Percentiles rank a stretch among this genome's conserved stretches.
Evolutionary conservation across 257 asterid genomes (phyloP).

Genomic region (Linaria vulgaris): DNA sequence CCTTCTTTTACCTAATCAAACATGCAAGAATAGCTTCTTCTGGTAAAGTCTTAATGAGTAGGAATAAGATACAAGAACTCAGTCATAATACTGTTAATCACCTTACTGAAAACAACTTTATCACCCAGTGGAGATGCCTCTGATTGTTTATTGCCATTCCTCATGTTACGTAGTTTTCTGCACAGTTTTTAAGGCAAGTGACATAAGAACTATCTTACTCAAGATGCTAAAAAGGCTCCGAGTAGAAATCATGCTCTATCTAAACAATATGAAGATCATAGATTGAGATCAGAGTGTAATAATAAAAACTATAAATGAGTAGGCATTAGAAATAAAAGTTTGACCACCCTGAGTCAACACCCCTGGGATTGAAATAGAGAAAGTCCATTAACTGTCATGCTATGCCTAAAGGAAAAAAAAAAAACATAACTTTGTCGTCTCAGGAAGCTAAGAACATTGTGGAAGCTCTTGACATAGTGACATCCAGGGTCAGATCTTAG

Average conservation of each 20-base stretch:
- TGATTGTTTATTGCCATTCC: slow-evolving; percentile 58
- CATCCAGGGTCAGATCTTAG: slow-evolving; percentile 5
- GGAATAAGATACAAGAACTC: slow-evolving; percentile 16
- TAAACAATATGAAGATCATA: slow-evolving; percentile 3
- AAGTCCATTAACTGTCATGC: background rate
- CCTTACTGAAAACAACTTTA: slow-evolving; percentile 89
- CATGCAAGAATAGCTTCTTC: slow-evolving; percentile 20
- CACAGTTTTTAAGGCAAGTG: slow-evolving; percentile 10
- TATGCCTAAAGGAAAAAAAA: too few species aligned
- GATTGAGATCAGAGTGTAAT: slow-evolving; percentile 14
- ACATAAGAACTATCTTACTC: slow-evolving; percentile 26
- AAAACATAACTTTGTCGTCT: background rate
- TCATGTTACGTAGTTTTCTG: slow-evolving; percentile 78
- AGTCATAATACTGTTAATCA: slow-evolving; percentile 28
- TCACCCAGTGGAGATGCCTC: slow-evolving; percentile 77
- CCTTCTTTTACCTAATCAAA: slow-evolving; percentile 80
- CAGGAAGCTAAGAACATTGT: slow-evolving; percentile 7
- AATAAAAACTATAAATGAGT: background rate
- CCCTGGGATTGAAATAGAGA: slow-evolving; percentile 1
- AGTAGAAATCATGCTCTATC: slow-evolving; percentile 17
- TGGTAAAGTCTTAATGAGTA: slow-evolving; percentile 12
- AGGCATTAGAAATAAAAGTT: background rate
- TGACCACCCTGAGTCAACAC: slow-evolving; percentile 1
- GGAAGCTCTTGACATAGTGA: background rate
- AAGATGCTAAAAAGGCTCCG: background rate